Evolutionary conservation across 768 basidiomycete species (phyloP).

Genomic region (Phanerodontia chrysosporium): DNA sequence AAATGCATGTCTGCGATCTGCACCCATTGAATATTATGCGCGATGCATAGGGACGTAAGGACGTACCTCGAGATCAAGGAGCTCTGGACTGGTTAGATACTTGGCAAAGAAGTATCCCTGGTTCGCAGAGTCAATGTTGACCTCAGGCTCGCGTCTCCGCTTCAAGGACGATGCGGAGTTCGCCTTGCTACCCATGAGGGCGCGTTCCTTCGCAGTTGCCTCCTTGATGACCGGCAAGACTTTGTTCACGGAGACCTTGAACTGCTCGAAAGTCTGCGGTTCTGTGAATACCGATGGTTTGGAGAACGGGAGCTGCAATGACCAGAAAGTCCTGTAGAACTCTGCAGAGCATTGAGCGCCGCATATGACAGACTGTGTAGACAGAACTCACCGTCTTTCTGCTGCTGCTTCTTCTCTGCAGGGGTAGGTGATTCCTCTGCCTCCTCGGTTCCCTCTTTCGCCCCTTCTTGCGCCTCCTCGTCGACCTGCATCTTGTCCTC

Average conservation of each 20-base stretch:
- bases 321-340: constrained; percentile 89
- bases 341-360: constrained; percentile 33
- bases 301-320: constrained; percentile 80
- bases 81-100: constrained; percentile 83
- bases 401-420: constrained; percentile 39
- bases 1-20: constrained; percentile 90
- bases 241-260: constrained; percentile 67
- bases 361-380: neutral
- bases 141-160: constrained; percentile 60
- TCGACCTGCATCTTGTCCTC: constrained; percentile 65
- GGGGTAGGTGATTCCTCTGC: constrained; percentile 10
- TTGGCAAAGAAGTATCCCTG: constrained; percentile 90
- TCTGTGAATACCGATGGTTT: constrained; percentile 67
- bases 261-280: constrained; percentile 52
- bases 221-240: constrained; percentile 79
- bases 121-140: constrained; percentile 43
- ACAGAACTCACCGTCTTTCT: constrained; percentile 52
- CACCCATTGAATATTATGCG: neutral
- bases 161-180: constrained; percentile 39
- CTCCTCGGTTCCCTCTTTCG: neutral
- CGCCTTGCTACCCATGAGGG: constrained; percentile 75
- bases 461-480: constrained; percentile 20
- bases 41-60: neutral
- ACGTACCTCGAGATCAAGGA: constrained; percentile 81
- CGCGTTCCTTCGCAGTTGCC: constrained; percentile 83